These are phyloP conservation scores for Kwoniella pini DNA, from an alignment of 768 basidiomycete species.

Conservation along the genomic window DNA sequence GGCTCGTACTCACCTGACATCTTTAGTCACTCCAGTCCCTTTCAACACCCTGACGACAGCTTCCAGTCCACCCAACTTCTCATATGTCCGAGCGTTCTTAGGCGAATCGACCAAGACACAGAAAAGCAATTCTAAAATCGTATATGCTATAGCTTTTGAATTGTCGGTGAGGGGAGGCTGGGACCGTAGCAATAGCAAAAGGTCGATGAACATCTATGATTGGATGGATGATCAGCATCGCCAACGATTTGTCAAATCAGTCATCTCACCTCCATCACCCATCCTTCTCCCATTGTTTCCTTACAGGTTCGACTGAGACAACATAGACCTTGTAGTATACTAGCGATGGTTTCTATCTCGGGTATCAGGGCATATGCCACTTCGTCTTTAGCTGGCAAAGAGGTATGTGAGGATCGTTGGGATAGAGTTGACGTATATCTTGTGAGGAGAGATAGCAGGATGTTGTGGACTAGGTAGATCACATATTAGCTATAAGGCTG, in stretches of 20 bases:
- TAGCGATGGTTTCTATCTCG: constrained; percentile 28
- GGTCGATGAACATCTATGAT: constrained; percentile 47
- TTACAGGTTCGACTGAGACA: constrained; percentile 29
- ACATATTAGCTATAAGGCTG: not conserved
- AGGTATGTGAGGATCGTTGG: constrained; percentile 21
- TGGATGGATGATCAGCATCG: too few species aligned
- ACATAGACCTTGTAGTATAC: constrained; percentile 40
- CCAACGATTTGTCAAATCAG: too few species aligned
- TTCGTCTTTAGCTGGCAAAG: constrained; percentile 28
- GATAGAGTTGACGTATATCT: constrained; percentile 37
- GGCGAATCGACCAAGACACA: constrained; percentile 88
- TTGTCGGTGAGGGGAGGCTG: constrained; percentile 17
- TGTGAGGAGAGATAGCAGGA: constrained; percentile 34
- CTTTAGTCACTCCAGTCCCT: constrained; percentile 77
- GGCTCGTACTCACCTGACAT: constrained; percentile 66
- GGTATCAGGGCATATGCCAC: constrained; percentile 22
- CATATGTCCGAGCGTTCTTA: constrained; percentile 71
- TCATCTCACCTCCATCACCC: constrained; percentile 45
- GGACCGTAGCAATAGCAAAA: constrained; percentile 38
- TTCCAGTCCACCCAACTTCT: constrained; percentile 73
- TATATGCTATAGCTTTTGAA: constrained; percentile 64
- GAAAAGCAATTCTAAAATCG: constrained; percentile 77
- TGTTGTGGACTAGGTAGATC: constrained; percentile 27
- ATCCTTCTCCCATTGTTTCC: constrained; percentile 30
- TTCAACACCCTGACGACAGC: constrained; percentile 85